A percentile compares a stretch with the other conserved stretches of the same genome.
These are phyloP conservation scores for Trametes cubensis DNA, from an alignment of 768 basidiomycete genomes.

Conservation along the genomic window DNA sequence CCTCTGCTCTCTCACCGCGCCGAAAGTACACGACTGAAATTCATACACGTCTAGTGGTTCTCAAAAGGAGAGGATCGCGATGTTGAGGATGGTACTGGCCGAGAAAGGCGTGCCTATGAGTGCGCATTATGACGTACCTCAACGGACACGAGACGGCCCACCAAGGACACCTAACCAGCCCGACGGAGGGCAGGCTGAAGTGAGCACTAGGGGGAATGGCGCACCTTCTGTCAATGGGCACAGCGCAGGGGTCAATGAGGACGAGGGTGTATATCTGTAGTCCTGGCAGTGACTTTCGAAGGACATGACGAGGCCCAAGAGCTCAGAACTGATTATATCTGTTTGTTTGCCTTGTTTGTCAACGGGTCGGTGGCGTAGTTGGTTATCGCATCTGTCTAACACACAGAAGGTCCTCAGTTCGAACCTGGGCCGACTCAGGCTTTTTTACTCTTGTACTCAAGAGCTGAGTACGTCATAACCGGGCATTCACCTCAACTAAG, in stretches of 20 bases:
- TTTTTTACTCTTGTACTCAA: too few relatives aligned
- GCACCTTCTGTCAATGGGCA: not conserved
- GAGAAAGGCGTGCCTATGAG: conserved; percentile 56
- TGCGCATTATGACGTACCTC: conserved; percentile 47
- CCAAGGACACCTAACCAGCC: not conserved
- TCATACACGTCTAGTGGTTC: conserved; percentile 53
- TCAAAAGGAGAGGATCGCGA: conserved; percentile 73
- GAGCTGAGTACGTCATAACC: too few relatives aligned
- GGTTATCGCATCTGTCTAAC: conserved; percentile 84
- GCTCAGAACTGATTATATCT: too few relatives aligned
- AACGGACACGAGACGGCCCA: not conserved
- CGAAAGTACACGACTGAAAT: not conserved
- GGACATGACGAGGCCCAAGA: too few relatives aligned
- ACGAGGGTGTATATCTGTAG: conserved; percentile 10
- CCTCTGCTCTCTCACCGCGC: not conserved
- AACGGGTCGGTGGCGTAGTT: conserved; percentile 68
- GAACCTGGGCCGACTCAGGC: conserved; percentile 13
- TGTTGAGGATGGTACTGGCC: conserved; percentile 64
- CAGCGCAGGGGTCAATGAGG: not conserved
- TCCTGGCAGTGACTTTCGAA: too few relatives aligned
- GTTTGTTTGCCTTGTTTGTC: too few relatives aligned
- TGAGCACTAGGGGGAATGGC: not conserved
- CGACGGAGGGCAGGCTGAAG: not conserved
- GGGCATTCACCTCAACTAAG: too few relatives aligned
- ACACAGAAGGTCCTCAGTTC: conserved; percentile 35